A percentile compares a stretch with the other conserved stretches of the same genome.
Conservation (phyloP, 192 early-diverging fungal species). For the Coemansia nantahalensis region DNA sequence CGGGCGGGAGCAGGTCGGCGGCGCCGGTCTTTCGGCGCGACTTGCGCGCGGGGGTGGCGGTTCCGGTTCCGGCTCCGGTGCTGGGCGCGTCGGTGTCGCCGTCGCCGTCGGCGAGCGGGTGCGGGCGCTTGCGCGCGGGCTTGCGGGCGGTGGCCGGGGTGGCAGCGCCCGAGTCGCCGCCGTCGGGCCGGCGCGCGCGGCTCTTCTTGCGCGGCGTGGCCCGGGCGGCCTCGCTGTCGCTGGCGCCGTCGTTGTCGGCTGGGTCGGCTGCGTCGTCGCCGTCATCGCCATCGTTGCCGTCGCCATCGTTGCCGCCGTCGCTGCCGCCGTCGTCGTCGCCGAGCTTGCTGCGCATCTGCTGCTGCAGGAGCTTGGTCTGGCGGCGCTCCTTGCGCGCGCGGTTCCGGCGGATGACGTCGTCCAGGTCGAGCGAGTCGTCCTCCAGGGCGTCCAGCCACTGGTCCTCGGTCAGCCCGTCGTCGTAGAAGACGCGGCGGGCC, state of each 20-base stretch:
- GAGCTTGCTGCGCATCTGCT: constrained; percentile 20
- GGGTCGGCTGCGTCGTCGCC: constrained; percentile 7
- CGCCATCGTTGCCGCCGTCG: too few species aligned
- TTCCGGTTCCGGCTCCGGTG: constrained; percentile 2
- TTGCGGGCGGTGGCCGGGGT: constrained; percentile 12
- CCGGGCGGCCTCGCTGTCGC: not conserved
- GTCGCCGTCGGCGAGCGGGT: constrained; percentile 12
- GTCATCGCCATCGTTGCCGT: constrained; percentile 5
- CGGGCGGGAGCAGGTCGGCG: constrained; percentile 24
- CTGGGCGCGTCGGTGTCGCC: constrained; percentile 8
- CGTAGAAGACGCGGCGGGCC: constrained; percentile 76
- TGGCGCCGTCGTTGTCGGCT: constrained; percentile 3
- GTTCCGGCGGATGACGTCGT: constrained; percentile 55
- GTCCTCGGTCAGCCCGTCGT: constrained; percentile 92
- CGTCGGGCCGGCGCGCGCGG: constrained; percentile 10
- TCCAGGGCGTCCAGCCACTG: constrained; percentile 83
- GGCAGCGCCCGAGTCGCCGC: constrained; percentile 16
- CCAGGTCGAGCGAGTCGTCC: constrained; percentile 62
- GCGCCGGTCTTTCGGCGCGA: constrained; percentile 31
- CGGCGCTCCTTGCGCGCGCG: constrained; percentile 42
- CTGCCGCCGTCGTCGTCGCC: constrained; percentile 11
- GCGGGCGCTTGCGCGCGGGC: constrained; percentile 23
- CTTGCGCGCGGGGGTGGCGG: constrained; percentile 20
- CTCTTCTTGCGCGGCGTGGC: constrained; percentile 19
- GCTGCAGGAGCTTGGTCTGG: constrained; percentile 30